phyloP scores from a whole-genome alignment of 108 stramenopile genomes.

The Cyclotella kingstonii region DNA sequence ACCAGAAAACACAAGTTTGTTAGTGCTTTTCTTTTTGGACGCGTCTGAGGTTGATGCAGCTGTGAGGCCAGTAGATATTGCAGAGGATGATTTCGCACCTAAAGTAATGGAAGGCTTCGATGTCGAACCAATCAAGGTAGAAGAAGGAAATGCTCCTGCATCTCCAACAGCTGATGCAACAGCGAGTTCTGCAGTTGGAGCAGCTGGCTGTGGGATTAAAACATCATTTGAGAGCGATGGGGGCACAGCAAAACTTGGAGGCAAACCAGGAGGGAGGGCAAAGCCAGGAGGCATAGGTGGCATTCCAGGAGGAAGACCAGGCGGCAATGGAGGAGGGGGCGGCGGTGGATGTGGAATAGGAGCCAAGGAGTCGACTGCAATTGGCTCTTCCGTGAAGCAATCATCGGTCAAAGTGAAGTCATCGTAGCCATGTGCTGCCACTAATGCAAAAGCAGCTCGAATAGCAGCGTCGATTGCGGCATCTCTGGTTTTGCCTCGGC shows the following conservation, averaged over 20 bases:
- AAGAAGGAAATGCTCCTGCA: slow-evolving; percentile 10
- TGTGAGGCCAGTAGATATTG: neutral
- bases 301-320: slow-evolving; percentile 44
- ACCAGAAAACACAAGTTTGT: slow-evolving; percentile 29
- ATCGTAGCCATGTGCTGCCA: slow-evolving; percentile 84
- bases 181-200: slow-evolving; percentile 51
- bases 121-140: slow-evolving; percentile 3
- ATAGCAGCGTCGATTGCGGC: slow-evolving; percentile 76
- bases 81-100: neutral
- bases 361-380: slow-evolving; percentile 45
- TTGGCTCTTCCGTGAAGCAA: slow-evolving; percentile 70
- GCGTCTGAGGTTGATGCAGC: slow-evolving; percentile 3
- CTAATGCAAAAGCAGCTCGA: slow-evolving; percentile 80
- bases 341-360: slow-evolving; percentile 62
- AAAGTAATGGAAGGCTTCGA: neutral
- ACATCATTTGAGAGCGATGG: slow-evolving; percentile 39
- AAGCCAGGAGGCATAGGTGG: slow-evolving; percentile 42
- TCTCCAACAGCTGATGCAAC: slow-evolving; percentile 50
- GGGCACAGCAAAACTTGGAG: slow-evolving; percentile 34
- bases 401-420: slow-evolving; percentile 80
- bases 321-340: slow-evolving; percentile 29
- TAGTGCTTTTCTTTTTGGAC: slow-evolving; percentile 15
- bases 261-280: slow-evolving; percentile 13
- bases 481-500: slow-evolving; percentile 76
- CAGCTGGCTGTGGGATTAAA: slow-evolving; percentile 73